Conservation (phyloP, 2,329 filamentous ascomycete species). For the Diaporthe eres region DNA sequence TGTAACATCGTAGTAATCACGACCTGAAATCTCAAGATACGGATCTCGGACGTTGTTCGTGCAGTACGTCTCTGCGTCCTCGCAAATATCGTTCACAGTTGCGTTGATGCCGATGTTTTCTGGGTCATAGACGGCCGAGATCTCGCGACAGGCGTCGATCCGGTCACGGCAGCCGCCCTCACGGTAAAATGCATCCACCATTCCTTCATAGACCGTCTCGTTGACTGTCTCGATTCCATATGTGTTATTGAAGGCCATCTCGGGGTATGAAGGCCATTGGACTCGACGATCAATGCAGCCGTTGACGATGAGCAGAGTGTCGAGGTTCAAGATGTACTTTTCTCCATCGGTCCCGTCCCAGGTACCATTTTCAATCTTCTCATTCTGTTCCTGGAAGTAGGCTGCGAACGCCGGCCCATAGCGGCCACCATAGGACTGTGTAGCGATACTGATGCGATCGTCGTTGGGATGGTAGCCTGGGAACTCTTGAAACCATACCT, state of each 20-base stretch:
- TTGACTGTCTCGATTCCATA: constrained; percentile 68
- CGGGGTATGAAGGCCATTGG: constrained; percentile 16
- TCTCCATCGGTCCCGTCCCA: constrained; percentile 21
- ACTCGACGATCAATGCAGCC: constrained; percentile 28
- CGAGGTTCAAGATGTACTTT: constrained; percentile 24
- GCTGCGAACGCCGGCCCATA: constrained; percentile 57
- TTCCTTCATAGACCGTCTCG: constrained; percentile 59
- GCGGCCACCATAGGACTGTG: constrained; percentile 49
- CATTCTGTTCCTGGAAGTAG: constrained; percentile 36
- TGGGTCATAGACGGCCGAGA: constrained; percentile 41
- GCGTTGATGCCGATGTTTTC: constrained; percentile 39
- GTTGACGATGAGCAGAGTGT: constrained; percentile 37
- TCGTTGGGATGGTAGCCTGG: constrained; percentile 61
- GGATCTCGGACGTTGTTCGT: constrained; percentile 37
- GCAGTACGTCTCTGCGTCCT: constrained; percentile 42
- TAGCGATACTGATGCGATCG: constrained; percentile 50
- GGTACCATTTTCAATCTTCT: constrained; percentile 32
- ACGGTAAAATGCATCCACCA: constrained; percentile 44
- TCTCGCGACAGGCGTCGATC: constrained; percentile 39
- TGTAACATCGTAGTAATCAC: constrained; percentile 70
- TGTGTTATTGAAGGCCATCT: constrained; percentile 51
- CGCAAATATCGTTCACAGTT: constrained; percentile 41
- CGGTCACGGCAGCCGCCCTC: constrained; percentile 37
- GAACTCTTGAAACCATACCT: constrained; percentile 69
- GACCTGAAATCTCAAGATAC: constrained; percentile 40